phyloP scores from a whole-genome alignment of 345 rosid species.

The Corchorus olitorius region DNA sequence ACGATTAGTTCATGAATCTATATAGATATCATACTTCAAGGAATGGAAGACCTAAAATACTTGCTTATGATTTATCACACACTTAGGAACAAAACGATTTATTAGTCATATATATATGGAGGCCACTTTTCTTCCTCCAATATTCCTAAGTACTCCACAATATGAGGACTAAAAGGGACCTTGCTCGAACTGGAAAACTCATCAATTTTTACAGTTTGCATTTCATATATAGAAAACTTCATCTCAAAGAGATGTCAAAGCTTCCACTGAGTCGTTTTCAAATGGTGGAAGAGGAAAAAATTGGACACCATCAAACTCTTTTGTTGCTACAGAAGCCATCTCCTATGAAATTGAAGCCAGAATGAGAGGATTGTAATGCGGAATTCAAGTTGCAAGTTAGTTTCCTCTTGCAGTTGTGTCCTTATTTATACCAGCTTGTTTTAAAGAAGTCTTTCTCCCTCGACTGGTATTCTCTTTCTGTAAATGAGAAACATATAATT shows the following conservation, averaged over 20 bases:
- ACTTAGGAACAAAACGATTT: not conserved
- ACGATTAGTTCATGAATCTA: not conserved
- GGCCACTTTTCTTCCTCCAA: not conserved
- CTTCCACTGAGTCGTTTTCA: not conserved
- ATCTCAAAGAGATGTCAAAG: not conserved
- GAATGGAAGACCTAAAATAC: not conserved
- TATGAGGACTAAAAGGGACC: not conserved
- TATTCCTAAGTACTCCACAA: not conserved
- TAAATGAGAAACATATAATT: not conserved
- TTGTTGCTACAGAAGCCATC: not conserved
- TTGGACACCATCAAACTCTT: no score
- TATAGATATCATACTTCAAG: not conserved
- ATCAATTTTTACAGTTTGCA: not conserved
- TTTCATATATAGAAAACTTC: not conserved
- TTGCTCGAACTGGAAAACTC: not conserved
- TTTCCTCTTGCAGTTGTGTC: not conserved
- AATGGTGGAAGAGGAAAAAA: not conserved
- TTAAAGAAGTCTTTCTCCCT: not conserved
- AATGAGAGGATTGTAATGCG: not conserved
- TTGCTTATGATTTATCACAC: not conserved
- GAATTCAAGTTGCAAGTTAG: not conserved
- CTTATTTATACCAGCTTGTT: not conserved
- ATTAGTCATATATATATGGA: not conserved
- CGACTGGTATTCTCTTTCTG: conserved; percentile 15
- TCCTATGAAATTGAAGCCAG: not conserved